These are phyloP conservation scores for Stagonosporopsis vannaccii DNA, from an alignment of 2,329 filamentous ascomycete species.

Conservation along the genomic window DNA sequence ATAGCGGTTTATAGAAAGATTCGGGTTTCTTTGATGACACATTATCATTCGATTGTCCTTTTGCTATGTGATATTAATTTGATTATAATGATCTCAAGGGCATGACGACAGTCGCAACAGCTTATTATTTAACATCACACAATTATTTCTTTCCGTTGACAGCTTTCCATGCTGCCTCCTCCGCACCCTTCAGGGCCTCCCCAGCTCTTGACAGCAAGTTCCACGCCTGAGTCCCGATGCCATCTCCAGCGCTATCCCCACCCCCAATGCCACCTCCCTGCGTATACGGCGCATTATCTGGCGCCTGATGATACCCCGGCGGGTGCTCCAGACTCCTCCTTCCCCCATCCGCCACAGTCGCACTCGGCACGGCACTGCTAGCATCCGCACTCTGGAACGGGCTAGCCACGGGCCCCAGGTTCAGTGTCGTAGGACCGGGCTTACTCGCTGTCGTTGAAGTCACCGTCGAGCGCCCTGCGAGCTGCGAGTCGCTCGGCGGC, in stretches of 20 bases:
- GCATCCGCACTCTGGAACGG: conserved; percentile 34
- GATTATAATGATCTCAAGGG: too few species aligned
- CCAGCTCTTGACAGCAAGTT: conserved; percentile 47
- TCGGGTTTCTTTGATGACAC: conserved; percentile 37
- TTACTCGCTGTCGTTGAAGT: conserved; percentile 33
- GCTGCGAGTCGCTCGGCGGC: conserved; percentile 47
- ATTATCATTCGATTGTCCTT: conserved; percentile 6
- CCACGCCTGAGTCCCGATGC: conserved; percentile 45
- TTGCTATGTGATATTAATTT: conserved; percentile 10
- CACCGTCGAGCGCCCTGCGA: conserved; percentile 50
- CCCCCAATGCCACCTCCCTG: conserved; percentile 50
- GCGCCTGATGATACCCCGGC: conserved; percentile 58
- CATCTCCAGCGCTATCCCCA: conserved; percentile 33
- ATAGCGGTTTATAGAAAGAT: conserved; percentile 50
- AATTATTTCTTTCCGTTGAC: conserved; percentile 36
- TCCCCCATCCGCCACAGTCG: conserved; percentile 10
- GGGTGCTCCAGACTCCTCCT: conserved; percentile 51
- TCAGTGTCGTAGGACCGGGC: conserved; percentile 48
- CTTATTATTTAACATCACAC: neutral
- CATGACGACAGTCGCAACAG: too few species aligned
- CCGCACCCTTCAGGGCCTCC: conserved; percentile 45
- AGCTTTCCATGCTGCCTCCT: conserved; percentile 47
- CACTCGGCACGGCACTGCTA: conserved; percentile 26
- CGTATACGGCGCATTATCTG: conserved; percentile 48
- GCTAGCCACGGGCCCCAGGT: conserved; percentile 46